These are phyloP conservation scores for Somion occarium DNA, from an alignment of 1,284 basidiomycete species.

Conservation along the genomic window DNA sequence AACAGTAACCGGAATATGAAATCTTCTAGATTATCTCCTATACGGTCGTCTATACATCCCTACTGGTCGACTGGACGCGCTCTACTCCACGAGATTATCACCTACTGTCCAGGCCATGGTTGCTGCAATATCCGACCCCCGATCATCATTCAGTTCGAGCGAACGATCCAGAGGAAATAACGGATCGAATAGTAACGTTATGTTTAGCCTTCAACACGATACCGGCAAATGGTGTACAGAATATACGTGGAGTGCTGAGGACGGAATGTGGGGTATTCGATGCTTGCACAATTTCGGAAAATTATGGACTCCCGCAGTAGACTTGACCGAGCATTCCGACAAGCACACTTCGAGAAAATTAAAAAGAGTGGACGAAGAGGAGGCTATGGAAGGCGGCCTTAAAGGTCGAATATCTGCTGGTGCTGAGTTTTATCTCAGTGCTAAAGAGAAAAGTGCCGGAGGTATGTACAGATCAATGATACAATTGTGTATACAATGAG, in stretches of 20 bases:
- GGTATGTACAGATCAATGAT: constrained; percentile 43
- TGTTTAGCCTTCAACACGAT: constrained; percentile 89
- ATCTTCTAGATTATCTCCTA: constrained; percentile 72
- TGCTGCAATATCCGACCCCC: constrained; percentile 73
- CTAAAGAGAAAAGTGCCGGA: constrained; percentile 90
- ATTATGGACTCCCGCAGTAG: constrained; percentile 28
- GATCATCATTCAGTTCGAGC: constrained; percentile 40
- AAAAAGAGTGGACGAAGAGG: constrained; percentile 81
- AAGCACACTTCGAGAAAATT: constrained; percentile 10
- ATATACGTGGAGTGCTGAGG: constrained; percentile 92
- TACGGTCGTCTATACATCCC: constrained; percentile 94
- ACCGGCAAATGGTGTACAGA: constrained; percentile 91
- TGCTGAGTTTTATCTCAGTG: constrained; percentile 91
- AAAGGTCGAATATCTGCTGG: constrained; percentile 89
- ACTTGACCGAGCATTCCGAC: constrained; percentile 30
- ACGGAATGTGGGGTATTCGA: constrained; percentile 87
- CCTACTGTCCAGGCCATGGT: constrained; percentile 68
- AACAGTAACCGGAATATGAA: neutral
- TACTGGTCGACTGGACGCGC: constrained; percentile 80
- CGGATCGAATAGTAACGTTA: constrained; percentile 62
- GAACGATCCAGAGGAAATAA: constrained; percentile 35
- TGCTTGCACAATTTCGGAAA: constrained; percentile 93
- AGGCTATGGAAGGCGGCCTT: constrained; percentile 84
- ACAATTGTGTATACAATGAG: neutral
- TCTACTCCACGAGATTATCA: constrained; percentile 80